Evolutionary conservation across 1,284 basidiomycete species (phyloP).

Genomic region (Phylloporus gajari): DNA sequence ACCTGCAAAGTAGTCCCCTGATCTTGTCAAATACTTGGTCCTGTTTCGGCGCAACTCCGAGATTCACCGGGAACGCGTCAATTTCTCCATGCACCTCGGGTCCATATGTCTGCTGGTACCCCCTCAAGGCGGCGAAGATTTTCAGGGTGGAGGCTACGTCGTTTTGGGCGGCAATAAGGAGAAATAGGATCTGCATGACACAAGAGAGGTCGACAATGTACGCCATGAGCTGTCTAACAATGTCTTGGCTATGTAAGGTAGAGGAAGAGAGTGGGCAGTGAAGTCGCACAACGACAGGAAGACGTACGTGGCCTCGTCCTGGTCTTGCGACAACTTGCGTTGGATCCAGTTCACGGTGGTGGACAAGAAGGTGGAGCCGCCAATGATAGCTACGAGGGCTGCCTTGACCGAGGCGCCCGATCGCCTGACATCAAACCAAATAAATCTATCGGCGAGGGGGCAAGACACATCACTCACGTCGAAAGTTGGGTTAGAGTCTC

Average conservation of each 20-base stretch:
- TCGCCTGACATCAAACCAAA: no score
- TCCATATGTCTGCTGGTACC: background rate
- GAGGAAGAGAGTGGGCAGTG: background rate
- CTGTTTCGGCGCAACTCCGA: background rate
- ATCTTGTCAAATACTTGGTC: constrained; percentile 8
- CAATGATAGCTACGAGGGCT: background rate
- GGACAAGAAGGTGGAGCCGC: background rate
- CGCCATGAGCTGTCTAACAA: constrained; percentile 4
- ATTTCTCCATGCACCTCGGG: background rate
- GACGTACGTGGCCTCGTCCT: background rate
- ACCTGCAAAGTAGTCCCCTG: background rate
- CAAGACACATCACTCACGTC: no score
- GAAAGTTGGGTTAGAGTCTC: background rate
- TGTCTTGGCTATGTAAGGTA: background rate
- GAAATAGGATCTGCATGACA: constrained; percentile 19
- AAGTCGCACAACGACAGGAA: background rate
- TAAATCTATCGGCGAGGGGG: no score
- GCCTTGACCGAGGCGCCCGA: no score
- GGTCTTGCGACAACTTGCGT: background rate
- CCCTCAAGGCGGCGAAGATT: background rate
- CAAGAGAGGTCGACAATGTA: constrained; percentile 19
- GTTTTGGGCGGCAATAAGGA: background rate
- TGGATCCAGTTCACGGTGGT: background rate
- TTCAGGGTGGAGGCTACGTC: background rate
- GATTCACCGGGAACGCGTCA: background rate